These are phyloP conservation scores for Usnea hakonensis DNA, from an alignment of 495 filamentous ascomycete species.

Conservation along the genomic window DNA sequence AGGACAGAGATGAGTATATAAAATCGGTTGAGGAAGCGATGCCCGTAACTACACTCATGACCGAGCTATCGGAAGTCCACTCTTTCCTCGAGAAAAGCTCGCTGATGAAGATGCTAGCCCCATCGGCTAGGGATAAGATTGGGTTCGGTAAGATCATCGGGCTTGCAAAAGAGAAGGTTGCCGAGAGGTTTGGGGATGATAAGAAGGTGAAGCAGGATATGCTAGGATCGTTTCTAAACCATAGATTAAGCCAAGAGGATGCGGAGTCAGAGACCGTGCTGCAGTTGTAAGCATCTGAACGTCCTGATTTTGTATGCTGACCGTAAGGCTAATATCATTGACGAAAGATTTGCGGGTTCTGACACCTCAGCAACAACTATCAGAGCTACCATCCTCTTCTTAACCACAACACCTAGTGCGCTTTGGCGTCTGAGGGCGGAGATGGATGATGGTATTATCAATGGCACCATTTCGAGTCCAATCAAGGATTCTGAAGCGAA, in stretches of 20 bases:
- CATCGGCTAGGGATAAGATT: conserved; percentile 24
- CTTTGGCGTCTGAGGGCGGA: conserved; percentile 39
- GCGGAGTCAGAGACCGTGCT: conserved; percentile 35
- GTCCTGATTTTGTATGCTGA: background rate
- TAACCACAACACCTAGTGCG: conserved; percentile 38
- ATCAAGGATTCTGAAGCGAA: conserved; percentile 33
- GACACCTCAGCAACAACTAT: conserved; percentile 57
- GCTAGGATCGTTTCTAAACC: conserved; percentile 40
- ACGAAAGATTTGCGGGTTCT: conserved; percentile 47
- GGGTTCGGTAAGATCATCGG: conserved; percentile 23
- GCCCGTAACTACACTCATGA: background rate
- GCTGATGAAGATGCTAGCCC: conserved; percentile 28
- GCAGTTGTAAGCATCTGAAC: conserved; percentile 30
- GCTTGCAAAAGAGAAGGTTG: conserved; percentile 30
- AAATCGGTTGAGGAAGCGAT: background rate
- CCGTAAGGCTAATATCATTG: background rate
- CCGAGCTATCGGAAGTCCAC: conserved; percentile 5
- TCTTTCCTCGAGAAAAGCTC: conserved; percentile 14
- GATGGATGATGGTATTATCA: conserved; percentile 34
- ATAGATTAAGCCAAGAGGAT: conserved; percentile 33
- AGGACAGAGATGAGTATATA: background rate
- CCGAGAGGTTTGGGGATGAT: conserved; percentile 28
- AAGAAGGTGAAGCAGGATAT: conserved; percentile 32
- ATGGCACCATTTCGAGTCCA: conserved; percentile 31
- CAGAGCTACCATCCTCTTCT: conserved; percentile 48